phyloP scores from a whole-genome alignment of 2,329 filamentous ascomycete genomes.

The Pseudogymnoascus sp. region DNA sequence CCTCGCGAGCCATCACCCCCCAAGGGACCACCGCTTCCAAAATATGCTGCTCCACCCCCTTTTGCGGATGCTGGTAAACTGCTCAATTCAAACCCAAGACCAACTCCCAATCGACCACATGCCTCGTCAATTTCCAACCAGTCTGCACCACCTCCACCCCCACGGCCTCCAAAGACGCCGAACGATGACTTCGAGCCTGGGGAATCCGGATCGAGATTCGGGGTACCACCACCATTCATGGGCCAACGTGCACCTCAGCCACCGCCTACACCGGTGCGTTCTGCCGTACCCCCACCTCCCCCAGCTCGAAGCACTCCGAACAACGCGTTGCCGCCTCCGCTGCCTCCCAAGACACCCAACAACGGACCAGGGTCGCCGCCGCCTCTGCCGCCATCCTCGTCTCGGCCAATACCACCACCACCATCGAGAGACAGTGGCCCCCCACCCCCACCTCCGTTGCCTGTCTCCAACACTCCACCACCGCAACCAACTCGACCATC shows the following conservation, averaged over 20 bases:
- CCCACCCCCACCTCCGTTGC: conserved; percentile 25
- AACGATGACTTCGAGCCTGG: conserved; percentile 55
- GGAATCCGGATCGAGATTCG: conserved; percentile 48
- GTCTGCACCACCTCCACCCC: conserved; percentile 59
- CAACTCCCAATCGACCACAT: conserved; percentile 35
- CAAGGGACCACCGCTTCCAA: conserved; percentile 48
- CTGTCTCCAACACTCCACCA: conserved; percentile 2
- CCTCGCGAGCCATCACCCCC: conserved; percentile 64
- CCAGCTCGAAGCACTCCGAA: conserved; percentile 40
- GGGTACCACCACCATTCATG: conserved; percentile 71
- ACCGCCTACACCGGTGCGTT: conserved; percentile 67
- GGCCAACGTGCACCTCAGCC: conserved; percentile 58
- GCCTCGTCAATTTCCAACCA: conserved; percentile 39
- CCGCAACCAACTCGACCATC: conserved; percentile 33
- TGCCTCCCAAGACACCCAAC: conserved; percentile 36
- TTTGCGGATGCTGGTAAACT: conserved; percentile 85
- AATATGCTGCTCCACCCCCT: conserved; percentile 79
- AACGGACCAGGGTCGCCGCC: conserved; percentile 44
- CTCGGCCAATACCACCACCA: conserved; percentile 46
- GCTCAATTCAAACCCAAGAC: conserved; percentile 39
- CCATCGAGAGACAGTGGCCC: conserved; percentile 31
- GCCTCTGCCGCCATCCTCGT: conserved; percentile 41
- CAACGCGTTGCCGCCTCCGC: conserved; percentile 30
- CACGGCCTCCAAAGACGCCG: conserved; percentile 60
- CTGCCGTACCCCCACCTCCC: conserved; percentile 63